Conservation (phyloP, 768 basidiomycete species). For the Mycena olivaceomarginata region DNA sequence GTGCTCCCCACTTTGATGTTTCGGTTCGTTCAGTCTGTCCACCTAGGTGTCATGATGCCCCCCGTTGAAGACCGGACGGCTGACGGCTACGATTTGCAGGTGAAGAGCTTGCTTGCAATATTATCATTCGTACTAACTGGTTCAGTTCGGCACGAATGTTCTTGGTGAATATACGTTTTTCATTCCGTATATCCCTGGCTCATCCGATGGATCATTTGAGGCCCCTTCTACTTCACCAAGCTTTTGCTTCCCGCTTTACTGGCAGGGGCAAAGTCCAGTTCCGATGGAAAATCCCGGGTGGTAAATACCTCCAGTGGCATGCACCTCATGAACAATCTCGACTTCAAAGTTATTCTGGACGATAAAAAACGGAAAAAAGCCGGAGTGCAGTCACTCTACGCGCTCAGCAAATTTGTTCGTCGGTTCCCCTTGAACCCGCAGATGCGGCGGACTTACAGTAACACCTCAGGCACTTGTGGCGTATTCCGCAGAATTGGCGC, state of each 20-base stretch:
- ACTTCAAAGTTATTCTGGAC: slow-evolving; percentile 52
- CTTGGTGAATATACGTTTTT: slow-evolving; percentile 23
- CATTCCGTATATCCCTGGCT: not conserved
- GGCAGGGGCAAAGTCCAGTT: slow-evolving; percentile 44
- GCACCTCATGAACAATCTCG: slow-evolving; percentile 42
- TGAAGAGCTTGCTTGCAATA: not conserved
- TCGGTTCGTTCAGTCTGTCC: not conserved
- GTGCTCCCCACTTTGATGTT: slow-evolving; percentile 3
- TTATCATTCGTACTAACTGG: slow-evolving; percentile 7
- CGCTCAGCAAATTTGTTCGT: slow-evolving; percentile 49
- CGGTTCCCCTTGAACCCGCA: not conserved
- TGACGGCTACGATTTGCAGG: slow-evolving; percentile 45
- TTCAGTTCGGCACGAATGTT: slow-evolving; percentile 48
- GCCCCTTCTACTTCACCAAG: slow-evolving; percentile 53
- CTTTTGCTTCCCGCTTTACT: slow-evolving; percentile 53
- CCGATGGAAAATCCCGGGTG: slow-evolving; percentile 54
- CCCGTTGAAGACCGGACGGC: slow-evolving; percentile 51
- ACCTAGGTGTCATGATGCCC: slow-evolving; percentile 55
- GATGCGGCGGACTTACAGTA: not conserved
- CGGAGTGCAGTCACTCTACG: slow-evolving; percentile 38
- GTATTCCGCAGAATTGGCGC: slow-evolving; percentile 64
- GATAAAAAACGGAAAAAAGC: slow-evolving; percentile 46
- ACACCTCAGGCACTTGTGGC: slow-evolving; percentile 61
- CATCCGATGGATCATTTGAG: slow-evolving; percentile 14
- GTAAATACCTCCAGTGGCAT: slow-evolving; percentile 51